Conservation (phyloP, 768 basidiomycete genomes). For the Serendipita vermifera region DNA sequence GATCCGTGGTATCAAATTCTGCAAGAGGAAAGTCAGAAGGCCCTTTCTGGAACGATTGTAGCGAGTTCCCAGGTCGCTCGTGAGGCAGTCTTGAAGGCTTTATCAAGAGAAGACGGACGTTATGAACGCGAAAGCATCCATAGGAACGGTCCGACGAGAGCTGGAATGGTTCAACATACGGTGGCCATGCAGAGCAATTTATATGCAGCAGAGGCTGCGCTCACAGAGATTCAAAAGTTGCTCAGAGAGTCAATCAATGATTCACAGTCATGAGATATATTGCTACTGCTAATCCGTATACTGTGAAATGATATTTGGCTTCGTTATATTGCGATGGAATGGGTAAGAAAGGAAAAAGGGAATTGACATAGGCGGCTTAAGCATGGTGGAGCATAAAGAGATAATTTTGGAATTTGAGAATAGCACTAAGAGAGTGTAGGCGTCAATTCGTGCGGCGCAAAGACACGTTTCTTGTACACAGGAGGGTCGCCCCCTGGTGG, state of each 20-base stretch:
- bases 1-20: not conserved
- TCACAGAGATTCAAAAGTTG: not conserved
- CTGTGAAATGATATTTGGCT: no score
- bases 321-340: no score
- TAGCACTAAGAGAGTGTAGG: no score
- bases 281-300: no score
- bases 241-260: not conserved
- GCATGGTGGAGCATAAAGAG: no score
- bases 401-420: no score
- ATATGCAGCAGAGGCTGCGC: constrained; percentile 2
- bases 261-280: no score
- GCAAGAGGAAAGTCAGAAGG: not conserved
- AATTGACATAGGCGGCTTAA: no score
- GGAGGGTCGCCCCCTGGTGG: no score
- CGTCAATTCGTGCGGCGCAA: no score
- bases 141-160: not conserved
- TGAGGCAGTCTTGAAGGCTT: not conserved
- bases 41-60: not conserved
- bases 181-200: constrained; percentile 3
- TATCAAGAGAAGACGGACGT: not conserved
- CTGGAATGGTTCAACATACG: constrained; percentile 1
- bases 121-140: not conserved
- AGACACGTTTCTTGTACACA: no score
- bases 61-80: not conserved
- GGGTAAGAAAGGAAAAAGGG: no score